phyloP scores from a whole-genome alignment of 352 stramenopile species.

The Globisporangium emineosum region DNA sequence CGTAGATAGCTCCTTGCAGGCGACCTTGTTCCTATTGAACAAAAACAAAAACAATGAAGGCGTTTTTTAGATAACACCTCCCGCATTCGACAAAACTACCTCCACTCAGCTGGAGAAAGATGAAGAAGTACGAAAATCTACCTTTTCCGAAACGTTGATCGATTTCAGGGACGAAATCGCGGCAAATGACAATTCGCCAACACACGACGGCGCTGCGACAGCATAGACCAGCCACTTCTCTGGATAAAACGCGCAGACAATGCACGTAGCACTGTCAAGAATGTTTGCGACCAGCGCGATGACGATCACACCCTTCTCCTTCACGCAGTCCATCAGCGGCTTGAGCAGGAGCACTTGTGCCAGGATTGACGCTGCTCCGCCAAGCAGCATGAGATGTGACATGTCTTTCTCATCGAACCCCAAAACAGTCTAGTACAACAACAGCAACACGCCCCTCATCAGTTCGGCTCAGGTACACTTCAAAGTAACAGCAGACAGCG shows the following conservation, averaged over 20 bases:
- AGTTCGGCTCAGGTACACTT: neutral
- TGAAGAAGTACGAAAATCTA: constrained; percentile 2
- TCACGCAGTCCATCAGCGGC: constrained; percentile 47
- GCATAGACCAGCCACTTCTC: constrained; percentile 61
- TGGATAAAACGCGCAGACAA: constrained; percentile 45
- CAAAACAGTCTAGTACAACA: constrained; percentile 46
- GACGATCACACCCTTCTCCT: constrained; percentile 67
- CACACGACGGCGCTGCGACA: constrained; percentile 32
- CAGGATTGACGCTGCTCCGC: constrained; percentile 51
- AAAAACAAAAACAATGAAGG: neutral
- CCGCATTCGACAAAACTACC: neutral
- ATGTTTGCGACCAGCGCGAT: constrained; percentile 44
- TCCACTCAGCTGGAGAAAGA: neutral
- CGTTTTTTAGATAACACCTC: neutral
- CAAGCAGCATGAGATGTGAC: constrained; percentile 53
- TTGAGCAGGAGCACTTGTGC: constrained; percentile 63
- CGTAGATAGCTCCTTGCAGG: constrained; percentile 72
- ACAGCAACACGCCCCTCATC: neutral
- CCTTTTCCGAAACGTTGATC: constrained; percentile 56
- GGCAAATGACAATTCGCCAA: constrained; percentile 68
- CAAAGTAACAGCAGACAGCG: neutral
- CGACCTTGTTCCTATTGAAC: constrained; percentile 57
- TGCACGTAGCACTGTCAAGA: constrained; percentile 36
- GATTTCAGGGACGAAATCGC: constrained; percentile 66
- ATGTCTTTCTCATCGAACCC: constrained; percentile 70